Evolutionary conservation across 75 land plant genomes (phyloP).

Genomic region (Pinus tabuliformis): DNA sequence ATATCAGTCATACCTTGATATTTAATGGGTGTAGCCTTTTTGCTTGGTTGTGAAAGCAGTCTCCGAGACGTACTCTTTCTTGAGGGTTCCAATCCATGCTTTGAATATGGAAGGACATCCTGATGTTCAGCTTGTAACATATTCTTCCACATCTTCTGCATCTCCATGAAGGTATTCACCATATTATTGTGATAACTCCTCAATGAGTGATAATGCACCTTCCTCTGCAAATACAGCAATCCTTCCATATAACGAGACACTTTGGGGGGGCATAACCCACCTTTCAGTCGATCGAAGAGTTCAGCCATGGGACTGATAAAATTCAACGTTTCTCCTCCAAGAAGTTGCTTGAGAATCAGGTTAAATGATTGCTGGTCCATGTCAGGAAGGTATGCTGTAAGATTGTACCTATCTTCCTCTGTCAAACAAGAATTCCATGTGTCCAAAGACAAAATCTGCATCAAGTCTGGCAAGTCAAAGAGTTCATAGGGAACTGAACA

Average conservation of each 20-base stretch:
- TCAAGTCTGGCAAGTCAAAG: slow-evolving; percentile 34
- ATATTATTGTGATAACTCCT: slow-evolving; percentile 33
- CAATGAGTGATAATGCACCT: slow-evolving; percentile 19
- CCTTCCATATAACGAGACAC: slow-evolving; percentile 20
- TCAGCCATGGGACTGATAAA: slow-evolving; percentile 31
- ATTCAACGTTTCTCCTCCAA: slow-evolving; percentile 18
- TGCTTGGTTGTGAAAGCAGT: neutral
- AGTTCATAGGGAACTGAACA: slow-evolving; percentile 39
- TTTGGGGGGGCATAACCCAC: slow-evolving; percentile 22
- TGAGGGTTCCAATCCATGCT: slow-evolving; percentile 7
- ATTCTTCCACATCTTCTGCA: slow-evolving; percentile 27
- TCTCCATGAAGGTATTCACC: slow-evolving; percentile 26
- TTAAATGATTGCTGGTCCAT: slow-evolving; percentile 32
- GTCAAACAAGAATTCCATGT: slow-evolving; percentile 44
- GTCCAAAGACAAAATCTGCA: slow-evolving; percentile 30
- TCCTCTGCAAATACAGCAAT: slow-evolving; percentile 18
- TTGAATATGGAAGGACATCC: slow-evolving; percentile 12
- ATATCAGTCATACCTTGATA: neutral
- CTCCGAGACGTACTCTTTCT: slow-evolving; percentile 4
- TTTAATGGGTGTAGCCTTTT: slow-evolving; percentile 4
- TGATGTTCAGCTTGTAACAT: slow-evolving; percentile 8
- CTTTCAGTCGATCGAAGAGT: slow-evolving; percentile 24
- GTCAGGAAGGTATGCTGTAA: slow-evolving; percentile 32
- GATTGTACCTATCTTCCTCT: slow-evolving; percentile 38
- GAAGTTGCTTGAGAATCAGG: slow-evolving; percentile 26